Conservation (phyloP, 495 filamentous ascomycete genomes). For the Darksidea phi region DNA sequence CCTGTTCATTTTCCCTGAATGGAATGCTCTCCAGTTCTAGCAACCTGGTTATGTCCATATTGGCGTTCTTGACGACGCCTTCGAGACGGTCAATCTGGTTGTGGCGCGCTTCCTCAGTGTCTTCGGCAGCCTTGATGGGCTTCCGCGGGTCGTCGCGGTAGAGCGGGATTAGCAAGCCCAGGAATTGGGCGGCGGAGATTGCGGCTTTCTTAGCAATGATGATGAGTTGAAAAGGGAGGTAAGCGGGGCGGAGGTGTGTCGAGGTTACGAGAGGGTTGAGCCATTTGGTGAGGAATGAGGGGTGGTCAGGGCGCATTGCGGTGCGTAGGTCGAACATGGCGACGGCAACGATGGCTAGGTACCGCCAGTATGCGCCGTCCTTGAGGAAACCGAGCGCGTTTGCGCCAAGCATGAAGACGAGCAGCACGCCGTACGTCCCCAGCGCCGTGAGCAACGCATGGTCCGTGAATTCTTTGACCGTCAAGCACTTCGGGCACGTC, state of each 20-base stretch:
- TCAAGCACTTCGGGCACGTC: constrained; percentile 65
- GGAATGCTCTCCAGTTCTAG: constrained; percentile 77
- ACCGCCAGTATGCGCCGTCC: constrained; percentile 88
- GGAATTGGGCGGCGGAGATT: constrained; percentile 83
- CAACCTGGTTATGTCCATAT: constrained; percentile 66
- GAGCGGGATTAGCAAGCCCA: constrained; percentile 76
- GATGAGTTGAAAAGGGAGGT: constrained; percentile 87
- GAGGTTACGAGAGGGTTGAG: constrained; percentile 61
- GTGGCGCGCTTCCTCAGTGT: constrained; percentile 37
- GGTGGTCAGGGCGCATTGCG: constrained; percentile 64
- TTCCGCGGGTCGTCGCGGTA: constrained; percentile 43
- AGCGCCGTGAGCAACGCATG: constrained; percentile 58
- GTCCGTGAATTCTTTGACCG: constrained; percentile 70
- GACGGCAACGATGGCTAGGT: constrained; percentile 67
- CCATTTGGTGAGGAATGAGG: constrained; percentile 55
- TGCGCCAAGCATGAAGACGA: constrained; percentile 62
- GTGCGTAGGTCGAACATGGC: constrained; percentile 71
- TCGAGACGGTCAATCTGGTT: constrained; percentile 61
- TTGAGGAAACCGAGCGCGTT: constrained; percentile 70
- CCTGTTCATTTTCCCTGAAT: constrained; percentile 69
- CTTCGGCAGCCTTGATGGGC: constrained; percentile 30
- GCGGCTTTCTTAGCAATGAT: constrained; percentile 71
- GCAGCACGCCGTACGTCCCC: constrained; percentile 65
- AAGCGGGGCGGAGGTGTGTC: constrained; percentile 56
- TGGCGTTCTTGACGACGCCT: constrained; percentile 52